phyloP scores from a whole-genome alignment of 768 basidiomycete species.

The Tylopilus vinaceipallidus region DNA sequence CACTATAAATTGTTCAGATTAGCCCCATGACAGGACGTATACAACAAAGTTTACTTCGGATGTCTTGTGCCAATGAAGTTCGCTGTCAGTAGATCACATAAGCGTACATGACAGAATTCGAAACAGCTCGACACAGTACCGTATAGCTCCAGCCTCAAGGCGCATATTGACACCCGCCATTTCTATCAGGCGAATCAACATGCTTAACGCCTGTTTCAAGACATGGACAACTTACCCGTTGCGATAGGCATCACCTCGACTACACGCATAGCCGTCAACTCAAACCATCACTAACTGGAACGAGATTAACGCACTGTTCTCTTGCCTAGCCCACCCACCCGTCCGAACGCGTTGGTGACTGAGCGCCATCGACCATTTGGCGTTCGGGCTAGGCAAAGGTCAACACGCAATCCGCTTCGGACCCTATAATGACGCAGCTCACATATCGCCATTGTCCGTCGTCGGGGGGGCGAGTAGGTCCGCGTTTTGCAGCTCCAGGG shows the following conservation, averaged over 20 bases:
- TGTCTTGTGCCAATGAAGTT: conserved; percentile 43
- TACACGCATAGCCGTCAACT: conserved; percentile 5
- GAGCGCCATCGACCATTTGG: conserved; percentile 58
- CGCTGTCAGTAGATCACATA: conserved; percentile 19
- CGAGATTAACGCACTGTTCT: conserved; percentile 41
- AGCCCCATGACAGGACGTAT: background rate
- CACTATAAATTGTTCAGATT: conserved; percentile 26
- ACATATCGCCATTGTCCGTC: conserved; percentile 56
- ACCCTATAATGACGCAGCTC: conserved; percentile 4
- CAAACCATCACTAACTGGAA: background rate
- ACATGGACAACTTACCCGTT: conserved; percentile 22
- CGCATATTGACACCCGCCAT: conserved; percentile 37
- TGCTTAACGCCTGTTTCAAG: background rate
- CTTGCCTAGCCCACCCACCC: conserved; percentile 61
- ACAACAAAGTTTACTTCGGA: conserved; percentile 17
- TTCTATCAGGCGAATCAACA: background rate
- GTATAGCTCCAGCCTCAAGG: conserved; percentile 38
- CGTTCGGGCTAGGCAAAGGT: conserved; percentile 34
- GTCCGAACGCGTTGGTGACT: conserved; percentile 54
- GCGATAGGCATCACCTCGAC: conserved; percentile 39
- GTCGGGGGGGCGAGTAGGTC: conserved; percentile 57
- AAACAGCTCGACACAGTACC: conserved; percentile 16
- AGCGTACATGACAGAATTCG: background rate
- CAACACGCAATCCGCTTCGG: background rate
- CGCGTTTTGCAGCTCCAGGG: conserved; percentile 52